Evolutionary conservation across 2,329 filamentous ascomycete species (phyloP).

Genomic region (Penicillium fuscoglaucum): DNA sequence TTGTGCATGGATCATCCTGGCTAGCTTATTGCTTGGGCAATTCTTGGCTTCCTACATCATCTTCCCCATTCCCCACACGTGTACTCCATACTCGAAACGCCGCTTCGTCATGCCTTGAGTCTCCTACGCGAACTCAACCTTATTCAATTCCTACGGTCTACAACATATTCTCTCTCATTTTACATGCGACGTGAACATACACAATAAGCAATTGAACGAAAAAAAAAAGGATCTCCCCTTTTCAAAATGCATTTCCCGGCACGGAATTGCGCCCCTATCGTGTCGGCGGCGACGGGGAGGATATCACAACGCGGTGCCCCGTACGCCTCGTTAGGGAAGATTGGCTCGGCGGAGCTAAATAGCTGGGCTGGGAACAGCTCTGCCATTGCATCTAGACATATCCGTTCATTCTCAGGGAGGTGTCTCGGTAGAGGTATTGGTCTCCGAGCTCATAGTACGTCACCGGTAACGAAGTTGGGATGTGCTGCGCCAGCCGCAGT

Average conservation of each 20-base stretch:
- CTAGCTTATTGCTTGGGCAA: slow-evolving; percentile 1
- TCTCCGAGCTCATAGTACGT: not conserved
- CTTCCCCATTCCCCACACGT: not conserved
- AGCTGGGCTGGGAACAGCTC: not conserved
- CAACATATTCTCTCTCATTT: not conserved
- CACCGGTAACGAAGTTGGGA: not conserved
- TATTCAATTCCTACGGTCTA: not conserved
- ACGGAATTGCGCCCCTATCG: slow-evolving; percentile 14
- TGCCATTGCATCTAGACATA: not conserved
- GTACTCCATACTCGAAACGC: not conserved
- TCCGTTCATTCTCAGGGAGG: not conserved
- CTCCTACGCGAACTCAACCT: not conserved
- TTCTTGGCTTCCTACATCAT: not conserved
- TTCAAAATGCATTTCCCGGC: slow-evolving; percentile 13
- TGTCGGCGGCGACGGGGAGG: slow-evolving; percentile 6
- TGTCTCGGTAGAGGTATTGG: not conserved
- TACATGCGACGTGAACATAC: not conserved
- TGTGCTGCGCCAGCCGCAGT: not conserved
- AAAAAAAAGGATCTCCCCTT: not conserved
- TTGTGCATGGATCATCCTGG: slow-evolving; percentile 8
- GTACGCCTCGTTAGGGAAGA: slow-evolving; percentile 3
- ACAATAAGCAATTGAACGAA: not conserved
- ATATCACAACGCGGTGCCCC: slow-evolving; percentile 1
- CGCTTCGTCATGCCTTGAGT: slow-evolving; percentile 19
- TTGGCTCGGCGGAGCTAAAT: not conserved